Evolutionary conservation across 2,329 filamentous ascomycete genomes (phyloP).

Genomic region (Arthrobotrys sphaeroides): DNA sequence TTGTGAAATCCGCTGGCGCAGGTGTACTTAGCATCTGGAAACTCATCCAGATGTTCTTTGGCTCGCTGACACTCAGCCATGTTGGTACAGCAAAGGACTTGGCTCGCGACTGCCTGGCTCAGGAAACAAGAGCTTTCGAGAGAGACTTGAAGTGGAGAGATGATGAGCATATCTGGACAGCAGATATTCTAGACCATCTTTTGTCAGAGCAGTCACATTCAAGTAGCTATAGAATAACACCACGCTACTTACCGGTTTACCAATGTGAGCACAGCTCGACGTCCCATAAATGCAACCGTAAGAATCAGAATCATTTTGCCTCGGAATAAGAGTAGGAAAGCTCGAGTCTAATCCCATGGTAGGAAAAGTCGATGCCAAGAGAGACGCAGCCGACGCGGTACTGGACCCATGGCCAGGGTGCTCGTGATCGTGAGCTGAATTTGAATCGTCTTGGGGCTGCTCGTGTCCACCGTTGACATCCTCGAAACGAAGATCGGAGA

Average conservation of each 20-base stretch:
- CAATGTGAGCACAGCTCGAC: constrained; percentile 12
- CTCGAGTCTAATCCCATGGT: not conserved
- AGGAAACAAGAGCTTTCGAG: constrained; percentile 36
- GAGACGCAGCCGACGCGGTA: not conserved
- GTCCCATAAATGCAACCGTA: constrained; percentile 6
- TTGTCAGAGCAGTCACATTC: not conserved
- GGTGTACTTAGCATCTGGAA: not conserved
- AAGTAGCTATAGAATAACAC: not conserved
- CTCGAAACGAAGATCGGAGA: not conserved
- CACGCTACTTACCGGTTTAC: constrained; percentile 16
- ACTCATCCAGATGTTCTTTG: constrained; percentile 5
- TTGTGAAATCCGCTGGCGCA: constrained; percentile 5
- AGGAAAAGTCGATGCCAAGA: not conserved
- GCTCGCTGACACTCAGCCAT: constrained; percentile 23
- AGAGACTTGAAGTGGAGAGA: constrained; percentile 12
- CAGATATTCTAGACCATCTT: constrained; percentile 8
- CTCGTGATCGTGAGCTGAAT: too few relatives aligned
- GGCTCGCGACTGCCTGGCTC: not conserved
- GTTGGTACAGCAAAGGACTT: constrained; percentile 34
- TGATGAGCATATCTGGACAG: constrained; percentile 36
- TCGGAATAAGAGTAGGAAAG: too few relatives aligned
- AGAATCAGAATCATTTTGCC: not conserved
- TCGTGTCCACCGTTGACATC: not conserved
- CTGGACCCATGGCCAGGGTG: too few relatives aligned
- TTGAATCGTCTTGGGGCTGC: too few relatives aligned